Evolutionary conservation across 2,329 filamentous ascomycete genomes (phyloP).

Genomic region (Lecanicillium sp.): DNA sequence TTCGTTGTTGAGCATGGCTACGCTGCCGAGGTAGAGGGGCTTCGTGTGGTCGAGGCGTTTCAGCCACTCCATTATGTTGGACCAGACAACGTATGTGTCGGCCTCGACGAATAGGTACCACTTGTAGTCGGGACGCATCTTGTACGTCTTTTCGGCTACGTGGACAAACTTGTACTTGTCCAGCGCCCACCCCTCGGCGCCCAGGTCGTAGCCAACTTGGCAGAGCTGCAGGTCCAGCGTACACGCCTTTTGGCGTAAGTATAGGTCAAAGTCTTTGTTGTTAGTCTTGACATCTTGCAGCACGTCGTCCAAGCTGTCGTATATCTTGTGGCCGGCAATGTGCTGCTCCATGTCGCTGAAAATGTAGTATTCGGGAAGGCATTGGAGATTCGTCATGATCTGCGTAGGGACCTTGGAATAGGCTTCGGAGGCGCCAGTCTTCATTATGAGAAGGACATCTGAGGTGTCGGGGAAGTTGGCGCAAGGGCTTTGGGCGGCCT

Average conservation of each 20-base stretch:
- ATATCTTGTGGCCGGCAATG: conserved; percentile 35
- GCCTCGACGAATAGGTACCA: conserved; percentile 56
- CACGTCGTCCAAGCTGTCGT: conserved; percentile 39
- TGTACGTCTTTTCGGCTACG: conserved; percentile 47
- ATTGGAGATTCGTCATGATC: conserved; percentile 43
- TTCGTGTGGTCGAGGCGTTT: conserved; percentile 31
- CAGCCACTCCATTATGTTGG: conserved; percentile 43
- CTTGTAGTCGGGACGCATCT: conserved; percentile 40
- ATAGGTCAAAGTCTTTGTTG: conserved; percentile 44
- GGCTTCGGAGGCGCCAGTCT: conserved; percentile 49
- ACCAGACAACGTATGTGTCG: conserved; percentile 50
- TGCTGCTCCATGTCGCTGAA: conserved; percentile 50
- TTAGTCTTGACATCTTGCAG: conserved; percentile 31
- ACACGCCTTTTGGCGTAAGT: conserved; percentile 36
- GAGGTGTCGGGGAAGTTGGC: conserved; percentile 34
- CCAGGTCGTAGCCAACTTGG: conserved; percentile 21
- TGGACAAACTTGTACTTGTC: conserved; percentile 58
- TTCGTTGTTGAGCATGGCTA: conserved; percentile 31
- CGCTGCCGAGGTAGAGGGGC: conserved; percentile 42
- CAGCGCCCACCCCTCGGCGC: conserved; percentile 39
- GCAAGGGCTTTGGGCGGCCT: conserved; percentile 21
- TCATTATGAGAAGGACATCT: conserved; percentile 44
- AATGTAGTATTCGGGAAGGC: conserved; percentile 42
- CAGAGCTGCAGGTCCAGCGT: conserved; percentile 36
- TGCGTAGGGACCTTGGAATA: conserved; percentile 45